Percentiles rank a stretch among this genome's conserved stretches.
phyloP scores from a whole-genome alignment of 805 yeast genomes.

The Kodamaea leandrae region DNA sequence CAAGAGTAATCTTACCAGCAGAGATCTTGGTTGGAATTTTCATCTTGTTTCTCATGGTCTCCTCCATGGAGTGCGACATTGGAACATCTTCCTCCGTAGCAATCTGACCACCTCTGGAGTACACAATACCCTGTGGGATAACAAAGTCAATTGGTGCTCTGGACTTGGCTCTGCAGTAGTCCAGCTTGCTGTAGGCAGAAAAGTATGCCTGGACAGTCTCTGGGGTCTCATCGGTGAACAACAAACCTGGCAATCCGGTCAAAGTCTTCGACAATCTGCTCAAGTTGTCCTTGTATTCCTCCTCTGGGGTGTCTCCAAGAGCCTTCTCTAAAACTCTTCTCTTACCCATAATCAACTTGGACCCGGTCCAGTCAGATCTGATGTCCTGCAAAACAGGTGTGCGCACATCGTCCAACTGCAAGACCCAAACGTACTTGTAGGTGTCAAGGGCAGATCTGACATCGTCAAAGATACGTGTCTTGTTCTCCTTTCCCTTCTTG shows the following conservation, averaged over 20 bases:
- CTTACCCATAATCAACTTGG: constrained; percentile 85
- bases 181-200: constrained; percentile 69
- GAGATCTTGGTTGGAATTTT: constrained; percentile 90
- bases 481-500: constrained; percentile 91
- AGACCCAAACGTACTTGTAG: constrained; percentile 77
- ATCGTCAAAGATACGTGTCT: constrained; percentile 87
- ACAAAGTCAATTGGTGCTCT: constrained; percentile 78
- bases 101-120: constrained; percentile 93
- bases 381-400: constrained; percentile 94
- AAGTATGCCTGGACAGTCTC: constrained; percentile 91
- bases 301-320: constrained; percentile 80
- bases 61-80: constrained; percentile 93
- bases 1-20: constrained; percentile 79
- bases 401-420: constrained; percentile 87
- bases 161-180: constrained; percentile 87
- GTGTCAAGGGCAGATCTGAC: constrained; percentile 78
- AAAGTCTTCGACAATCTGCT: constrained; percentile 62
- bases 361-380: constrained; percentile 89
- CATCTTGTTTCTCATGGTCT: constrained; percentile 81
- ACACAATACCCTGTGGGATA: constrained; percentile 86
- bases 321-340: constrained; percentile 92
- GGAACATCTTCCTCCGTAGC: constrained; percentile 92
- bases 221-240: constrained; percentile 86
- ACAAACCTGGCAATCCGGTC: constrained; percentile 79
- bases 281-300: constrained; percentile 85